These are phyloP conservation scores for Papiliotrema terrestris DNA, from an alignment of 1,284 basidiomycete genomes.

Conservation along the genomic window DNA sequence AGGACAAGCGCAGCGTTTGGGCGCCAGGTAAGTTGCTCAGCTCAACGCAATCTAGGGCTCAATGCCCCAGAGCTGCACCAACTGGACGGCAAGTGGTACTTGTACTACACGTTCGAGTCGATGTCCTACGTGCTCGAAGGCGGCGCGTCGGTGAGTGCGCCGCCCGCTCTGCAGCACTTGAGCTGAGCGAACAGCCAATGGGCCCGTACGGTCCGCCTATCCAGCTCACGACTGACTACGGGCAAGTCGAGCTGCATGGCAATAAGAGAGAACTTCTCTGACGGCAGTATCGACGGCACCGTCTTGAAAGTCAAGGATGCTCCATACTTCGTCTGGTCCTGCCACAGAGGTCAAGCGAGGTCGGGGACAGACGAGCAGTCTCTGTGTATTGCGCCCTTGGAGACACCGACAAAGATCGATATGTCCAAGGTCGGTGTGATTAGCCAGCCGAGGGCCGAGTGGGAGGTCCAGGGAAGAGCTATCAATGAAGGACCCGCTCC, in stretches of 20 bases:
- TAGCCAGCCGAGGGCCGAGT: conserved; percentile 10
- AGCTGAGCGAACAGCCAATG: conserved; percentile 3
- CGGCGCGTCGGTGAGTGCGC: not conserved
- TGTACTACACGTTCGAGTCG: conserved; percentile 13
- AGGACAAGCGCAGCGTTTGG: conserved; percentile 8
- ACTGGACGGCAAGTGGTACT: conserved; percentile 19
- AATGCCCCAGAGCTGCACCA: conserved; percentile 17
- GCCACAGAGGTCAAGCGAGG: not conserved
- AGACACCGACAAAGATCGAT: conserved; percentile 16
- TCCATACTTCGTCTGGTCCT: conserved; percentile 21
- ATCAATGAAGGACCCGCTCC: not conserved
- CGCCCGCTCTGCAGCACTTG: not conserved
- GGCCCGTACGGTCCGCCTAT: conserved; percentile 3
- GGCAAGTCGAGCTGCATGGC: conserved; percentile 1
- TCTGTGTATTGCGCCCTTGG: conserved; percentile 18
- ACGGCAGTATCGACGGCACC: conserved; percentile 16
- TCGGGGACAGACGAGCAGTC: not conserved
- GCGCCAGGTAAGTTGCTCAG: conserved; percentile 9
- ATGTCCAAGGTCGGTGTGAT: conserved; percentile 10
- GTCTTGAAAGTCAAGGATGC: conserved; percentile 4
- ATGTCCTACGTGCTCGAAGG: conserved; percentile 12
- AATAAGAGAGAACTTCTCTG: no score
- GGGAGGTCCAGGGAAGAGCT: conserved; percentile 6
- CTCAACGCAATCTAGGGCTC: not conserved
- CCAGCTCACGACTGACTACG: conserved; percentile 8